These are phyloP conservation scores for Insectozyma bohioensis DNA, from an alignment of 1,139 yeast species.

Conservation along the genomic window DNA sequence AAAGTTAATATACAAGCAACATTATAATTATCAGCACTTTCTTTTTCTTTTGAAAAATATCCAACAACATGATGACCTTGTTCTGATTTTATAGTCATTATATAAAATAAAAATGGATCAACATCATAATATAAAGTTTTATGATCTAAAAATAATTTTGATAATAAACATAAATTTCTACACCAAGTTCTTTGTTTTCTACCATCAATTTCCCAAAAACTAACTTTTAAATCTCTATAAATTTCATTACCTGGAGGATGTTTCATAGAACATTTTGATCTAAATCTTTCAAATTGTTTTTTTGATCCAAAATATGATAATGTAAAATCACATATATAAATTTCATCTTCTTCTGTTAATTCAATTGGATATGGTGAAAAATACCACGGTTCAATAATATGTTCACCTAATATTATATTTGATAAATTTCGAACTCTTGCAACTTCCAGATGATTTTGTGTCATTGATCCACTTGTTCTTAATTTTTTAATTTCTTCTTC, in stretches of 20 bases:
- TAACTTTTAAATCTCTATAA: slow-evolving; percentile 76
- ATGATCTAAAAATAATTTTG: slow-evolving; percentile 89
- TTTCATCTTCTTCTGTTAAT: slow-evolving; percentile 83
- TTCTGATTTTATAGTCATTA: slow-evolving; percentile 88
- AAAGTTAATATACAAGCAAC: slow-evolving; percentile 95
- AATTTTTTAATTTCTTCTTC: slow-evolving; percentile 92
- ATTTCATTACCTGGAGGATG: slow-evolving; percentile 99
- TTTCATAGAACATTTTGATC: slow-evolving; percentile 78
- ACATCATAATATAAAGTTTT: slow-evolving; percentile 95
- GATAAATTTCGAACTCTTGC: slow-evolving; percentile 86
- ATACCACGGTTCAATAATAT: slow-evolving; percentile 97
- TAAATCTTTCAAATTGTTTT: slow-evolving; percentile 89
- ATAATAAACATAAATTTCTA: slow-evolving; percentile 83
- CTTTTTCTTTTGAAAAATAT: slow-evolving; percentile 94
- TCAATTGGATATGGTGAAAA: slow-evolving; percentile 97
- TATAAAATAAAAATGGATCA: slow-evolving; percentile 92
- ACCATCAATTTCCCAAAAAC: slow-evolving; percentile 95
- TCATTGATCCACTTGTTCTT: slow-evolving; percentile 95
- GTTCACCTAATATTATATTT: slow-evolving; percentile 80
- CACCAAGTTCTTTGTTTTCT: slow-evolving; percentile 96
- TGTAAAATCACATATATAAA: slow-evolving; percentile 90
- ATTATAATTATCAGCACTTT: slow-evolving; percentile 92
- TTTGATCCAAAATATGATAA: slow-evolving; percentile 83
- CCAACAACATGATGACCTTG: slow-evolving; percentile 95
- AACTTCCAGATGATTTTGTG: slow-evolving; percentile 84